Evolutionary conservation across 140 eudicot genomes (phyloP).

Genomic region (Erigeron philadelphicus): DNA sequence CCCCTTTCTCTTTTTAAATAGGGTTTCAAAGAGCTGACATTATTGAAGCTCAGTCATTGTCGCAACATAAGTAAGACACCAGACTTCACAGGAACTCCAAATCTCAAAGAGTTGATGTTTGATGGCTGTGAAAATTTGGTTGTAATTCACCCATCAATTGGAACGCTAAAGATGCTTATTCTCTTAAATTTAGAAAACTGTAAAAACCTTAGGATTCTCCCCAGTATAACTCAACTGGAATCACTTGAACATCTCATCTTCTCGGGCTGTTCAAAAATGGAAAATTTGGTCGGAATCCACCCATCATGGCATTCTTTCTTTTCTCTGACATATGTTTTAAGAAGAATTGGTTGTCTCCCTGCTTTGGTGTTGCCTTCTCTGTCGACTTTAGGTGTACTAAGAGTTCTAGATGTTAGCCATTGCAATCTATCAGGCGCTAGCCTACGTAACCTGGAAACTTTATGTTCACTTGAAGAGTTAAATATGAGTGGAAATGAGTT

Average conservation of each 20-base stretch:
- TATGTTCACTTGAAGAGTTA: conserved; percentile 31
- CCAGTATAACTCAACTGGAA: conserved; percentile 34
- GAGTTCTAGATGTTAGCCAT: conserved; percentile 18
- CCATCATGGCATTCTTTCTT: conserved; percentile 19
- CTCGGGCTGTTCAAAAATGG: conserved; percentile 40
- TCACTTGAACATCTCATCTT: conserved; percentile 41
- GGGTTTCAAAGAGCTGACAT: conserved; percentile 24
- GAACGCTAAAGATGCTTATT: conserved; percentile 21
- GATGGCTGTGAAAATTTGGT: conserved; percentile 29
- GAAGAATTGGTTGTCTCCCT: background rate
- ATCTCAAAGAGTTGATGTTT: conserved; percentile 31
- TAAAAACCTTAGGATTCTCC: conserved; percentile 22
- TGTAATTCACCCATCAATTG: conserved; percentile 29
- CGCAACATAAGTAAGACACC: conserved; percentile 21
- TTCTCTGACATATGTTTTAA: conserved; percentile 8
- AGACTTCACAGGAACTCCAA: conserved; percentile 28
- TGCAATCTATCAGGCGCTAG: conserved; percentile 20
- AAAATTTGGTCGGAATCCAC: conserved; percentile 18
- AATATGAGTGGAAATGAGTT: conserved; percentile 33
- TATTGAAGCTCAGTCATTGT: conserved; percentile 31
- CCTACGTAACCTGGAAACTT: conserved; percentile 26
- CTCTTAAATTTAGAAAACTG: conserved; percentile 24
- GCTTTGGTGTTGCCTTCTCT: conserved; percentile 24
- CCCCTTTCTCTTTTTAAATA: background rate
- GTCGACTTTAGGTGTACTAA: conserved; percentile 22